Evolutionary conservation across 805 yeast species (phyloP).

Genomic region (Candida chauliodis): DNA sequence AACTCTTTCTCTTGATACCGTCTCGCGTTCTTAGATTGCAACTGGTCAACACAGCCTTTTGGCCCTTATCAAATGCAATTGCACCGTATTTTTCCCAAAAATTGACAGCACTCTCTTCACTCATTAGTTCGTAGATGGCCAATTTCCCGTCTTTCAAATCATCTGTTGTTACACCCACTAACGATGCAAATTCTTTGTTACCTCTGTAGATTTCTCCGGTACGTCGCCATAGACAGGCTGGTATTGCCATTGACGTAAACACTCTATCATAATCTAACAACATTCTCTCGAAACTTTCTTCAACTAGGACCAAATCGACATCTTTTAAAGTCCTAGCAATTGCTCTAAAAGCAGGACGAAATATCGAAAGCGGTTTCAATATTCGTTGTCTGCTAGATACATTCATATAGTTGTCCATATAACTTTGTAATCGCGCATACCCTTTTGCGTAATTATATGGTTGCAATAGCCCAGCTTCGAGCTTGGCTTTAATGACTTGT

Average conservation of each 20-base stretch:
- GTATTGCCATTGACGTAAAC: slow-evolving; percentile 95
- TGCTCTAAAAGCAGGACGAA: slow-evolving; percentile 90
- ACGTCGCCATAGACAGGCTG: slow-evolving; percentile 95
- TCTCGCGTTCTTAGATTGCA: slow-evolving; percentile 83
- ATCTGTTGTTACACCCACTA: slow-evolving; percentile 86
- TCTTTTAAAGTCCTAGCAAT: slow-evolving; percentile 88
- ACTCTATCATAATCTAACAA: slow-evolving; percentile 89
- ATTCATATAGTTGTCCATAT: slow-evolving; percentile 92
- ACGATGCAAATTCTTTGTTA: slow-evolving; percentile 90
- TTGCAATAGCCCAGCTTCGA: slow-evolving; percentile 87
- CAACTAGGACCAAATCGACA: slow-evolving; percentile 86
- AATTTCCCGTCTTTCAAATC: slow-evolving; percentile 88
- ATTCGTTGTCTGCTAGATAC: slow-evolving; percentile 79
- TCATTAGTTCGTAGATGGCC: slow-evolving; percentile 91
- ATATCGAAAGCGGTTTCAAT: slow-evolving; percentile 76
- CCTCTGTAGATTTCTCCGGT: slow-evolving; percentile 96
- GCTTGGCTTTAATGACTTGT: slow-evolving; percentile 89
- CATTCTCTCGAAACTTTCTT: slow-evolving; percentile 93
- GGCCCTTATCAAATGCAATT: slow-evolving; percentile 92
- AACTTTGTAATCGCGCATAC: slow-evolving; percentile 80
- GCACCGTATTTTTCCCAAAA: slow-evolving; percentile 98
- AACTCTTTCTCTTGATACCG: slow-evolving; percentile 73
- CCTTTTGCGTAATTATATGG: slow-evolving; percentile 95
- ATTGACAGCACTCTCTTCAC: slow-evolving; percentile 92
- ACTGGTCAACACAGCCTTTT: slow-evolving; percentile 89